Evolutionary conservation across 176 grass and related monocot species (phyloP).

Genomic region (Stipa capillata): DNA sequence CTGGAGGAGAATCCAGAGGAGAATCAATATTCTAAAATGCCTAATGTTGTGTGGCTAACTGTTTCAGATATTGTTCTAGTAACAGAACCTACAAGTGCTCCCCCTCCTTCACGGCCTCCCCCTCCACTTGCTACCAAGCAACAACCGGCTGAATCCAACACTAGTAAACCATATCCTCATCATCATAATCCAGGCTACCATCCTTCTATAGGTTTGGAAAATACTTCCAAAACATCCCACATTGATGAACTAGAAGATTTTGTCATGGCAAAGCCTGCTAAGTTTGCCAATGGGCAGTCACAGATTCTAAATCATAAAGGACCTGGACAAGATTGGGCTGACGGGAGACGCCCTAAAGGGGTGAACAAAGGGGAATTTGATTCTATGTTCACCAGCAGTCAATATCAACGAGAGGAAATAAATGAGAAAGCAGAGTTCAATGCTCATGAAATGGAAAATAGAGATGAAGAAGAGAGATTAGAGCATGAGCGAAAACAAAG

Average conservation of each 20-base stretch:
- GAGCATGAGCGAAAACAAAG: conserved; percentile 19
- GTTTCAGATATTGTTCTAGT: conserved; percentile 68
- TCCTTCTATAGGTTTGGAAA: conserved; percentile 22
- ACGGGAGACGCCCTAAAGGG: conserved; percentile 18
- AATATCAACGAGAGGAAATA: conserved; percentile 11
- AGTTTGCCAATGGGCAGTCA: conserved; percentile 14
- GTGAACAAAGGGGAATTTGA: conserved; percentile 9
- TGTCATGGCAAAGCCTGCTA: conserved; percentile 41
- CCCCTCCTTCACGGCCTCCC: conserved; percentile 56
- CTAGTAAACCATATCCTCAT: conserved; percentile 1
- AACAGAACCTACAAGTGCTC: conserved; percentile 62
- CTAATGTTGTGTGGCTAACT: conserved; percentile 58
- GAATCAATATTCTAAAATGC: conserved; percentile 15
- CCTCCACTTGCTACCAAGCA: conserved; percentile 40
- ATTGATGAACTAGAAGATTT: conserved; percentile 58
- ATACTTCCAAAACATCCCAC: conserved; percentile 29
- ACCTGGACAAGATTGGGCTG: conserved; percentile 29
- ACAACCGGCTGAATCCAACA: conserved; percentile 1
- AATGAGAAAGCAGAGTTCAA: conserved; percentile 11
- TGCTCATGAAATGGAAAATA: conserved; percentile 8
- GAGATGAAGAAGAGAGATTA: conserved; percentile 5
- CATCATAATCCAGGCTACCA: conserved; percentile 25
- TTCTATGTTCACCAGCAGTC: background rate
- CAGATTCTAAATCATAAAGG: conserved; percentile 19
- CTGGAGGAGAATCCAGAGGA: too few species aligned